Percentiles rank a stretch among this genome's conserved stretches.
phyloP scores from a whole-genome alignment of 2,329 filamentous ascomycete genomes.

The Mycosphaerella sp. region DNA sequence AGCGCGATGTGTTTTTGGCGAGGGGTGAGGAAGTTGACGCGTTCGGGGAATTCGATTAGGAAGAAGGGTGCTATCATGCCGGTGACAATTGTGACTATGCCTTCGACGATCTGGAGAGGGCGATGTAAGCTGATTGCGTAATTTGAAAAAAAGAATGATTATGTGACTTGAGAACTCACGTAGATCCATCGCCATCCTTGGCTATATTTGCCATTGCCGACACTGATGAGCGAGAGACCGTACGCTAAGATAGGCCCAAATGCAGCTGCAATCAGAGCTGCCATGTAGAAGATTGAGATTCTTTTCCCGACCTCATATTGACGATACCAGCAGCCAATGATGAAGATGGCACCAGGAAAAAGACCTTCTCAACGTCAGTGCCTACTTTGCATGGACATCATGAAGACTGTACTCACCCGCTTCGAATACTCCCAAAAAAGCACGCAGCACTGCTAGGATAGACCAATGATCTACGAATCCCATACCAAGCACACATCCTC shows the following conservation, averaged over 20 bases:
- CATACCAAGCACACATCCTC: slow-evolving; percentile 55
- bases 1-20: slow-evolving; percentile 33
- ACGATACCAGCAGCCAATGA: slow-evolving; percentile 28
- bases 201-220: slow-evolving; percentile 31
- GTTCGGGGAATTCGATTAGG: slow-evolving; percentile 41
- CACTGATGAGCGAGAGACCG: slow-evolving; percentile 31
- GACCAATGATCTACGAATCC: slow-evolving; percentile 53
- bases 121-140: background rate
- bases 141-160: background rate
- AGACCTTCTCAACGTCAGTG: slow-evolving; percentile 6
- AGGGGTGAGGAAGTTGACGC: slow-evolving; percentile 28
- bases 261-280: slow-evolving; percentile 29
- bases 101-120: slow-evolving; percentile 37
- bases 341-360: slow-evolving; percentile 35
- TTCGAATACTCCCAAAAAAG: slow-evolving; percentile 57
- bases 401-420: slow-evolving; percentile 36
- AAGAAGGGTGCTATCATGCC: slow-evolving; percentile 36
- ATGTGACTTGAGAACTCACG: background rate
- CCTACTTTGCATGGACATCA: background rate
- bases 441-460: slow-evolving; percentile 49
- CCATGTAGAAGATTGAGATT: slow-evolving; percentile 43
- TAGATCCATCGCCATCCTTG: slow-evolving; percentile 31
- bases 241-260: slow-evolving; percentile 36
- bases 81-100: slow-evolving; percentile 36
- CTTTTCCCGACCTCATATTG: slow-evolving; percentile 31